A percentile compares a stretch with the other conserved stretches of the same genome.
Conservation (phyloP, 192 early-diverging fungal genomes). For the Coemansia sp. region DNA sequence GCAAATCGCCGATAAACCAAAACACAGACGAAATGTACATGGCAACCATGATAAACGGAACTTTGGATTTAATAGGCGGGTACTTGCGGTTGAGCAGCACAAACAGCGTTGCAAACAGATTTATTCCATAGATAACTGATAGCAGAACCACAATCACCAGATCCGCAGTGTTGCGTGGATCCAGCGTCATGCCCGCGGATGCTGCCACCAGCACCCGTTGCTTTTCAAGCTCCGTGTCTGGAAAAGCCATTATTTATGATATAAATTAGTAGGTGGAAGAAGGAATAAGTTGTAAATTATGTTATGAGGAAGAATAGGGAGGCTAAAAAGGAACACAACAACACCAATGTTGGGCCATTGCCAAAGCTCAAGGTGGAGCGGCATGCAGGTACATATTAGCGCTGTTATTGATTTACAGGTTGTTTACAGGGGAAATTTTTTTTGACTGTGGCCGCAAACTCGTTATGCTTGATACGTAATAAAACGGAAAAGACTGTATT, state of each 20-base stretch:
- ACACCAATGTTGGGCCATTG: too few relatives aligned
- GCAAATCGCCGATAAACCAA: constrained; percentile 43
- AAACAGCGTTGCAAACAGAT: constrained; percentile 20
- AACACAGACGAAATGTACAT: constrained; percentile 13
- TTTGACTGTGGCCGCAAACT: too few relatives aligned
- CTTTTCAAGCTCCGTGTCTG: constrained; percentile 21
- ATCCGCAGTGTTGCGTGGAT: constrained; percentile 22
- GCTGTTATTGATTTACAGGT: too few relatives aligned
- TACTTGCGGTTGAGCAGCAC: constrained; percentile 39
- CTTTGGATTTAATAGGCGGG: constrained; percentile 42
- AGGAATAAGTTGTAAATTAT: neutral
- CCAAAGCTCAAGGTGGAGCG: too few relatives aligned
- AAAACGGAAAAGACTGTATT: too few relatives aligned
- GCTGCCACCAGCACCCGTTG: constrained; percentile 17
- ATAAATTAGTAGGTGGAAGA: constrained; percentile 24
- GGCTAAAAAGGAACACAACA: too few relatives aligned
- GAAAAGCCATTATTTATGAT: constrained; percentile 14
- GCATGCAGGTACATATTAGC: too few relatives aligned
- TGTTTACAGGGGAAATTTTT: too few relatives aligned
- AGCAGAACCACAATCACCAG: constrained; percentile 15
- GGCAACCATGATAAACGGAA: constrained; percentile 27
- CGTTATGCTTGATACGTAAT: too few relatives aligned
- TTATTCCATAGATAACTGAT: constrained; percentile 15
- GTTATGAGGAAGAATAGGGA: too few relatives aligned
- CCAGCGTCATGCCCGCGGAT: constrained; percentile 7